Percentiles rank a stretch among this genome's conserved stretches.
Evolutionary conservation across 2,329 filamentous ascomycete genomes (phyloP).

Genomic region (Fusarium sp.): DNA sequence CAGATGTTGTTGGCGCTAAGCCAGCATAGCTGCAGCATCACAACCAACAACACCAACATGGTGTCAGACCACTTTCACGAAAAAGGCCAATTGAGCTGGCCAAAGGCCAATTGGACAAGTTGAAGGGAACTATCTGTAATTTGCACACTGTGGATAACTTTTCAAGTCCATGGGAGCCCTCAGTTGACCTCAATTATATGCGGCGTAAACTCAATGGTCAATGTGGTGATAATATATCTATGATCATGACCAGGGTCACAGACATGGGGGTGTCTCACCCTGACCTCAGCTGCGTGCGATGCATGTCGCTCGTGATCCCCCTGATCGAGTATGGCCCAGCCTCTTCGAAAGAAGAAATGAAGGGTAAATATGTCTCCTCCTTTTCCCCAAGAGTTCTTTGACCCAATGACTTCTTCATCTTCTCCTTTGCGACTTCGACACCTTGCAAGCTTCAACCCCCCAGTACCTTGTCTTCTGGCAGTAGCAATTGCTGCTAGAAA

Average conservation of each 20-base stretch:
- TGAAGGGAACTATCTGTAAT: not conserved
- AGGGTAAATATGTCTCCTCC: not conserved
- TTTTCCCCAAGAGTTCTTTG: not conserved
- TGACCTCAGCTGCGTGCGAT: slow-evolving; percentile 14
- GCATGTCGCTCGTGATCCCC: not conserved
- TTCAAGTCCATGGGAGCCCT: not conserved
- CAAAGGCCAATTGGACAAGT: not conserved
- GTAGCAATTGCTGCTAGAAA: not conserved
- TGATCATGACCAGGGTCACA: not conserved
- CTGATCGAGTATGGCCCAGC: not conserved
- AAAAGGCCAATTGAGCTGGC: not conserved
- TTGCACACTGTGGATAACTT: too few species aligned
- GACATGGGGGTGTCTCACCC: not conserved
- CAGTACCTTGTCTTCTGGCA: too few species aligned
- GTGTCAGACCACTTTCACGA: not conserved
- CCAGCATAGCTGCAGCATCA: not conserved
- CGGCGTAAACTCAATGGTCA: not conserved
- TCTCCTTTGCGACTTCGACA: not conserved
- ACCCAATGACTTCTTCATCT: not conserved
- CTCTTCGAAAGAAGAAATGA: not conserved
- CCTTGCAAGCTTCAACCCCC: not conserved
- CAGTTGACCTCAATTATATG: too few species aligned
- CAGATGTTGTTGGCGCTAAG: slow-evolving; percentile 35
- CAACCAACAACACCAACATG: slow-evolving; percentile 16
- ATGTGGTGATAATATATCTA: not conserved